Base-by-base conservation (phyloP, 1,284 basidiomycete species). In the Melampsora abietis-canadensis region DNA sequence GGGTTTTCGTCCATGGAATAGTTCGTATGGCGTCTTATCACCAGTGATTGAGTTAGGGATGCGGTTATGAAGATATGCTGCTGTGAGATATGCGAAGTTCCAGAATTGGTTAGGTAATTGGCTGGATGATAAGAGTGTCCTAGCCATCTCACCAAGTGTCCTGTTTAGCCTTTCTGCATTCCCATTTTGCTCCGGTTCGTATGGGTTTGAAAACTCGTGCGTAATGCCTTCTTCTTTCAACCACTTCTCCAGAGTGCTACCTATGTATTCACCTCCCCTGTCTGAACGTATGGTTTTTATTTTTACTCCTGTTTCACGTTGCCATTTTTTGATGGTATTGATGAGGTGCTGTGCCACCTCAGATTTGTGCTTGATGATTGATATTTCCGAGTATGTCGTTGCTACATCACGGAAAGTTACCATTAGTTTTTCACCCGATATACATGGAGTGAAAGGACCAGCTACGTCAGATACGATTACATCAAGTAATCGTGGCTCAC, bases 251-350 rank as follows among this genome's bases (percentile, higher is more conserved):
- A 61, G 1, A 8, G 5, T 31, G 1, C 12, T 27, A 17, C 17
- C 17, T 0, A 21, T 17, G 27, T 59, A 68, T 44, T 68, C 54
- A 3, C 66, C 54, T 12, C 68, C 68, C 15, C 47, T 47, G 17
- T 69, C 59, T 6, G 68, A 62, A 0, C 60, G 57, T 8, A 69
- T n/a, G 12, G 37, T 68, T 19, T 68, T 68, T 2, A 69, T n/a
- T 5, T 24, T 31, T 2, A 34, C 34, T 1, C 5, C 60, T 40
- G n/a, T 40, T 62, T 4, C 12, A 0, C 27, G 5, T 21, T 34
- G 37, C 66, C 5, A 68, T 15, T 54, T n/a, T 8, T n/a, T n/a
- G 51, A 54, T 54, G 0, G 51, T 54, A 7, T 8, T 27, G 0
- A 54, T n/a, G 0, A 54, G 15, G 0, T 7, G 7, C 15, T n/a